Percentiles rank a stretch among this genome's conserved stretches.
Evolutionary conservation across 2,329 filamentous ascomycete species (phyloP).

Genomic region (Berkeleyomyces basicola): DNA sequence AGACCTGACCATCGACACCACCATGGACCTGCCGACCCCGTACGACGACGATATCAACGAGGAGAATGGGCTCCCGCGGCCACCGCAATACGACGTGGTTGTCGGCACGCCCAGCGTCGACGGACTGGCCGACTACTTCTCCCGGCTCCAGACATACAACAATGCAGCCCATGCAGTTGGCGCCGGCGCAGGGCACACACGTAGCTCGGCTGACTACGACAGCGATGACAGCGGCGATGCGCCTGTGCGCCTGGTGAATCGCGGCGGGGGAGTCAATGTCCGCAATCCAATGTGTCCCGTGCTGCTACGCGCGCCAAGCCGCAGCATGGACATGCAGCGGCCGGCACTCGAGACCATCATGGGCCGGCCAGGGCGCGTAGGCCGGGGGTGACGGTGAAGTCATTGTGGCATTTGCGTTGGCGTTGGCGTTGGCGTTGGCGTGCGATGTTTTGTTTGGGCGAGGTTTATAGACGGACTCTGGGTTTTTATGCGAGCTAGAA

Average conservation of each 20-base stretch:
- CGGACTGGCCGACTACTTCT: constrained; percentile 72
- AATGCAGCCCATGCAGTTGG: constrained; percentile 15
- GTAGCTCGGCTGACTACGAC: constrained; percentile 20
- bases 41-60: constrained; percentile 18
- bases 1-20: constrained; percentile 35
- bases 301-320: constrained; percentile 34
- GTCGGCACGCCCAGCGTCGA: constrained; percentile 52
- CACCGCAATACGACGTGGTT: constrained; percentile 68
- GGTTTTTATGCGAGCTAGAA: background rate
- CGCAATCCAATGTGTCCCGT: constrained; percentile 40
- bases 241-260: constrained; percentile 30
- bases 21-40: constrained; percentile 19
- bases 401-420: background rate
- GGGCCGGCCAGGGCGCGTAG: constrained; percentile 16
- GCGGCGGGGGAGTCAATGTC: constrained; percentile 40
- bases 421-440: background rate
- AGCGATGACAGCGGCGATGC: constrained; percentile 18
- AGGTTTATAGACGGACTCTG: background rate
- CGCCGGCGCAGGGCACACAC: constrained; percentile 18
- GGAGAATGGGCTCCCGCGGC: constrained; percentile 41
- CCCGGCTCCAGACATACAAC: constrained; percentile 58
- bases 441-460: background rate
- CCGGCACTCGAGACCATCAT: constrained; percentile 23
- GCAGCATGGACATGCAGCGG: constrained; percentile 39
- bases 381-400: background rate